Conservation (phyloP, 441 rosid species). For the Pelargonium fulgidum region DNA sequence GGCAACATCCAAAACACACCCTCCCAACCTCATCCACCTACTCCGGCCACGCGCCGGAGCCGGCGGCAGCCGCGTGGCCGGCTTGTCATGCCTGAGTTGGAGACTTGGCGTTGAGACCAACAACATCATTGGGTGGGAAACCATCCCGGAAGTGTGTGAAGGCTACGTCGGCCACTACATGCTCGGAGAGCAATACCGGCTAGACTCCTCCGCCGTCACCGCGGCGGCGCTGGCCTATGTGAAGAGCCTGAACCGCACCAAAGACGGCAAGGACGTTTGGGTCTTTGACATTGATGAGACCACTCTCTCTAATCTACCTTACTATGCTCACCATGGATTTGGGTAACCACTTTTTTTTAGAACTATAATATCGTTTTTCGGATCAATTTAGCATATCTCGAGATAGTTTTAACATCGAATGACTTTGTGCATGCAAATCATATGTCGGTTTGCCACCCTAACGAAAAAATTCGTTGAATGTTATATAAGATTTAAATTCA, state of each 20-base stretch:
- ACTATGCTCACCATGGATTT: neutral
- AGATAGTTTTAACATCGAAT: too few relatives aligned
- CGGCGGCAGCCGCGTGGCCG: too few relatives aligned
- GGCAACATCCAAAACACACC: neutral
- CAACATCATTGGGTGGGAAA: constrained; percentile 34
- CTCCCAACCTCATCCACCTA: constrained; percentile 19
- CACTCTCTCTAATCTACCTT: constrained; percentile 17
- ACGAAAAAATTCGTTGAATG: too few relatives aligned
- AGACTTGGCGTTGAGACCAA: constrained; percentile 49
- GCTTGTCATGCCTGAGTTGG: constrained; percentile 55
- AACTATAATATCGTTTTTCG: too few relatives aligned
- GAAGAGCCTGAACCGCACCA: constrained; percentile 28
- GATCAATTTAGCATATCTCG: too few relatives aligned
- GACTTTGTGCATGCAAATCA: too few relatives aligned
- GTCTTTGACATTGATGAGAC: constrained; percentile 52
- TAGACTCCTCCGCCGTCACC: constrained; percentile 36
- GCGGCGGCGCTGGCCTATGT: constrained; percentile 36
- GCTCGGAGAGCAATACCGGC: constrained; percentile 39
- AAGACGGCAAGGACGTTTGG: constrained; percentile 44
- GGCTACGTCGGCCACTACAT: constrained; percentile 55
- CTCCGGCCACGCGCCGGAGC: constrained; percentile 32
- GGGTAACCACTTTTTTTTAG: too few relatives aligned
- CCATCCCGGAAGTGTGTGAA: constrained; percentile 43
- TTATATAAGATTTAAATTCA: too few relatives aligned
- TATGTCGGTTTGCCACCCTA: too few relatives aligned